Conservation (phyloP, 2,329 filamentous ascomycete species). For the Fusarium sp. region DNA sequence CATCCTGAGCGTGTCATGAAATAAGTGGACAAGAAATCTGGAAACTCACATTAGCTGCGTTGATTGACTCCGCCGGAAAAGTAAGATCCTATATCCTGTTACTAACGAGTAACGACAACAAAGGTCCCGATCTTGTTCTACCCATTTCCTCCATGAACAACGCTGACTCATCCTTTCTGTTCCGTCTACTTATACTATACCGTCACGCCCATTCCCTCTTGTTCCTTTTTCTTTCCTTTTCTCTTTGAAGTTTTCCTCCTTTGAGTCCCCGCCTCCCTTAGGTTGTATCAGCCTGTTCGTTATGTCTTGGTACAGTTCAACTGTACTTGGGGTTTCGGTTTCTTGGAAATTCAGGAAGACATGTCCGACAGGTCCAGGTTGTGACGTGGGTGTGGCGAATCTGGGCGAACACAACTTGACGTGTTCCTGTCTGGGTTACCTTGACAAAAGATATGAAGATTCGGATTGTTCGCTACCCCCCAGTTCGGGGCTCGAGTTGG, state of each 20-base stretch:
- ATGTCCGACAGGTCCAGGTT: neutral
- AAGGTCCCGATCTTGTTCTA: neutral
- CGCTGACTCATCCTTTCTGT: neutral
- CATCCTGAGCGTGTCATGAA: accelerated
- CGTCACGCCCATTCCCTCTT: neutral
- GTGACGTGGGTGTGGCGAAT: no score
- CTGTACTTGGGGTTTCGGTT: neutral
- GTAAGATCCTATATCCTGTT: neutral
- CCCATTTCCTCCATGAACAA: neutral
- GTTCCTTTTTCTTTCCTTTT: neutral
- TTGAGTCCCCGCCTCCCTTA: neutral
- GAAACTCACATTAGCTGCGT: no score
- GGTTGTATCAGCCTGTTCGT: neutral
- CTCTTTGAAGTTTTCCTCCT: neutral
- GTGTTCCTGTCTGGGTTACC: no score
- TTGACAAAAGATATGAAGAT: no score
- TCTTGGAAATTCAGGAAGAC: neutral
- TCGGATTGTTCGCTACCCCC: no score
- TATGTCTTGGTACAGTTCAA: neutral
- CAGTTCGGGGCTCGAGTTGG: no score
- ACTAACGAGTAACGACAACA: no score
- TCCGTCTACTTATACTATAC: neutral
- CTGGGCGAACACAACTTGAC: no score
- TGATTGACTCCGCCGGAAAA: no score
- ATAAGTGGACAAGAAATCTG: neutral